Conservation (phyloP, 2,329 filamentous ascomycete genomes). For the Claviceps africana region DNA sequence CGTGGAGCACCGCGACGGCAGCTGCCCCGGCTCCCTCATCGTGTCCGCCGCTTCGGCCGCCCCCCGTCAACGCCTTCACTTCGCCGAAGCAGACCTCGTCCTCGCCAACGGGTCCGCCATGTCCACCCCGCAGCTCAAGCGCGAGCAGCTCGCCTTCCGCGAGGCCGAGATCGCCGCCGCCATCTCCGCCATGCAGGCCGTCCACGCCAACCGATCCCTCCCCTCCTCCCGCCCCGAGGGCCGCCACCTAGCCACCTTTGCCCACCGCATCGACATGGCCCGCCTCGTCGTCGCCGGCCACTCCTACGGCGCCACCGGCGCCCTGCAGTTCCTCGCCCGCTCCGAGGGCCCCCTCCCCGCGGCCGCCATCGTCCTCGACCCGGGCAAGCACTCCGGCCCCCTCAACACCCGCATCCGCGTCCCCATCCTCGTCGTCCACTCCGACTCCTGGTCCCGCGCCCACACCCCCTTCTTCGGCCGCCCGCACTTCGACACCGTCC, state of each 20-base stretch:
- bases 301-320: conserved; percentile 52
- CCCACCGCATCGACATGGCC: conserved; percentile 35
- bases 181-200: conserved; percentile 24
- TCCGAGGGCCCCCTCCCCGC: conserved; percentile 35
- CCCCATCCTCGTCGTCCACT: conserved; percentile 48
- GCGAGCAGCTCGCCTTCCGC: conserved; percentile 34
- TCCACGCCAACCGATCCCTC: conserved; percentile 23
- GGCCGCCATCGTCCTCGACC: conserved; percentile 49
- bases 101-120: conserved; percentile 16
- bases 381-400: conserved; percentile 48
- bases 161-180: conserved; percentile 35
- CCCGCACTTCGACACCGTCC: conserved; percentile 50
- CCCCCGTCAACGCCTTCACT: conserved; percentile 20
- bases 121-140: conserved; percentile 25
- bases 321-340: conserved; percentile 43
- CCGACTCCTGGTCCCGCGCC: conserved; percentile 48
- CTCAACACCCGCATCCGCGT: conserved; percentile 45
- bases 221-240: conserved; percentile 35
- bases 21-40: conserved; percentile 30
- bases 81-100: conserved; percentile 21
- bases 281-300: conserved; percentile 47
- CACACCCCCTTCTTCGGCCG: conserved; percentile 45
- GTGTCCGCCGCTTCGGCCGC: too few species aligned
- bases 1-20: conserved; percentile 40
- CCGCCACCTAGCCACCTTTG: conserved; percentile 32